Evolutionary conservation across 306 rosid species (phyloP).

Genomic region (Arachis hypogaea): DNA sequence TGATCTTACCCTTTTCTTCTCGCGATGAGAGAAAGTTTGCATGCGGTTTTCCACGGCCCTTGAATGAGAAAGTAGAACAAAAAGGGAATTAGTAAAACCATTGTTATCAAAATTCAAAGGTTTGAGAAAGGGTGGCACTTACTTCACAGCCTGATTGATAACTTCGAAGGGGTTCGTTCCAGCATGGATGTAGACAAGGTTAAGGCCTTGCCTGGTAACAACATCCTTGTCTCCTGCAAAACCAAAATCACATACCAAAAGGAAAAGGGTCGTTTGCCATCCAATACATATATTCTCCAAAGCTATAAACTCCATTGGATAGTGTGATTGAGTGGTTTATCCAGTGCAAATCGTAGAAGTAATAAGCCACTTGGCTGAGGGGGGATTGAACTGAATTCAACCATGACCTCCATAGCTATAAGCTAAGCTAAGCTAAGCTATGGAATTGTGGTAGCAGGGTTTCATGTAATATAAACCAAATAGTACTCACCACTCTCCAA

Average conservation of each 20-base stretch:
- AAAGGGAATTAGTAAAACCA: slow-evolving; percentile 32
- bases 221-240: slow-evolving; percentile 89
- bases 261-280: slow-evolving; percentile 53
- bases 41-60: slow-evolving; percentile 82
- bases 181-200: slow-evolving; percentile 87
- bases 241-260: slow-evolving; percentile 71
- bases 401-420: slow-evolving; percentile 33
- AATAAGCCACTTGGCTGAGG: slow-evolving; percentile 45
- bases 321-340: slow-evolving; percentile 52
- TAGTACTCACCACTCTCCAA: slow-evolving; percentile 93
- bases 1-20: slow-evolving; percentile 78
- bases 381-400: slow-evolving; percentile 49
- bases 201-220: slow-evolving; percentile 87
- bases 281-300: slow-evolving; percentile 52
- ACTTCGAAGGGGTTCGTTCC: slow-evolving; percentile 96
- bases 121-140: slow-evolving; percentile 36
- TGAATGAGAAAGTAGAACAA: slow-evolving; percentile 10
- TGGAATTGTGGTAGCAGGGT: slow-evolving; percentile 35
- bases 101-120: background rate
- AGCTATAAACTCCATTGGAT: slow-evolving; percentile 61
- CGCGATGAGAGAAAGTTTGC: slow-evolving; percentile 88
- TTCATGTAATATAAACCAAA: slow-evolving; percentile 46
- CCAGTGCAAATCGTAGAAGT: slow-evolving; percentile 50
- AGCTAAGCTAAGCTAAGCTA: slow-evolving; percentile 34
- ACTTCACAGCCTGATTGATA: slow-evolving; percentile 85